These are phyloP conservation scores for Penicillium tannophilum DNA, from an alignment of 495 filamentous ascomycete species.

Conservation along the genomic window DNA sequence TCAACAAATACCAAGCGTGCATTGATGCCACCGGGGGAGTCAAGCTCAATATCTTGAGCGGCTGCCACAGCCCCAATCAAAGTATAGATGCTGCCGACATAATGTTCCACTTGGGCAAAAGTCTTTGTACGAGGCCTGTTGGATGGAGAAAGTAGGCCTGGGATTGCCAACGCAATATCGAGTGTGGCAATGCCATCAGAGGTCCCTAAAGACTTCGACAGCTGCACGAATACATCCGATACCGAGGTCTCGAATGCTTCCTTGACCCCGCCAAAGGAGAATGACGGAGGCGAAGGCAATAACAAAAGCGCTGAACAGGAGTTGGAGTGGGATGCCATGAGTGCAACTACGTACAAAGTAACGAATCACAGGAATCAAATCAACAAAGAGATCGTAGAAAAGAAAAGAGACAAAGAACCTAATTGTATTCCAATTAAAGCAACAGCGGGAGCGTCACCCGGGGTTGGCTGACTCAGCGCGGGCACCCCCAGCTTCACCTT, in stretches of 20 bases:
- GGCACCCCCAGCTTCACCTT: slow-evolving; percentile 14
- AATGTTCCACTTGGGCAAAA: slow-evolving; percentile 64
- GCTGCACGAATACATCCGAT: slow-evolving; percentile 33
- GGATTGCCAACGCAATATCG: slow-evolving; percentile 49
- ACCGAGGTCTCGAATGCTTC: slow-evolving; percentile 44
- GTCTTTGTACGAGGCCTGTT: slow-evolving; percentile 53
- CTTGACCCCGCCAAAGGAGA: slow-evolving; percentile 41
- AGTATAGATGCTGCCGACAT: slow-evolving; percentile 77
- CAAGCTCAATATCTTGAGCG: slow-evolving; percentile 61
- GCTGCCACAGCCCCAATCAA: slow-evolving; percentile 69
- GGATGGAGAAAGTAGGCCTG: slow-evolving; percentile 39
- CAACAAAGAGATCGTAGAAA: neutral
- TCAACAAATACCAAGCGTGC: slow-evolving; percentile 73
- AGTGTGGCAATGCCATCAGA: slow-evolving; percentile 36
- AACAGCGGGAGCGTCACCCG: slow-evolving; percentile 5
- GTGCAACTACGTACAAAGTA: neutral
- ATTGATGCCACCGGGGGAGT: slow-evolving; percentile 74
- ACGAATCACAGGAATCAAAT: neutral
- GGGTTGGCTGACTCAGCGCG: slow-evolving; percentile 24
- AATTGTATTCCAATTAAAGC: slow-evolving; percentile 5
- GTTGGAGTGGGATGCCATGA: slow-evolving; percentile 29
- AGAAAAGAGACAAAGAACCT: slow-evolving; percentile 1
- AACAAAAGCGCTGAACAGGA: slow-evolving; percentile 45
- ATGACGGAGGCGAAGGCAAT: slow-evolving; percentile 49
- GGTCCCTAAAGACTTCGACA: slow-evolving; percentile 30